Evolutionary conservation across 495 filamentous ascomycete species (phyloP).

Genomic region (Penicillium roqueforti): DNA sequence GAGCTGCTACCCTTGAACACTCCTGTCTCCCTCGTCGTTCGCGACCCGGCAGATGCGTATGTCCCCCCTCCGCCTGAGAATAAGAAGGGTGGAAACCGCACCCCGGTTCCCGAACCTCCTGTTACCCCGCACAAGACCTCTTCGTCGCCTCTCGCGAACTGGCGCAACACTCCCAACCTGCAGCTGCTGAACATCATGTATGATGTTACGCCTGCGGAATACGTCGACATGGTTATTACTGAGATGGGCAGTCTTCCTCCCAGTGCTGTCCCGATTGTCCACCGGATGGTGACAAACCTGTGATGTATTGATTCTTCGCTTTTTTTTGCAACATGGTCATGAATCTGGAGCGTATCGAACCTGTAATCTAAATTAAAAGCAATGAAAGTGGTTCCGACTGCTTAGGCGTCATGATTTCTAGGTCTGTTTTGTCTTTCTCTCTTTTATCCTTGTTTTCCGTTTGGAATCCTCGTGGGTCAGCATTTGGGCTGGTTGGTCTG

Average conservation of each 20-base stretch:
- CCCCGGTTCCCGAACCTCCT: slow-evolving; percentile 23
- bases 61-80: slow-evolving; percentile 24
- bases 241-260: slow-evolving; percentile 87
- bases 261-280: slow-evolving; percentile 63
- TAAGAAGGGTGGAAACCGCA: slow-evolving; percentile 38
- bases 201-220: slow-evolving; percentile 89
- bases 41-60: slow-evolving; percentile 25
- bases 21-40: slow-evolving; percentile 33
- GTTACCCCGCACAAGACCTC: slow-evolving; percentile 15
- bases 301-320: slow-evolving; percentile 11
- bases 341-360: neutral
- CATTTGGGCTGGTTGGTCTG: neutral
- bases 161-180: slow-evolving; percentile 58
- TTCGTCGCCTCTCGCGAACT: slow-evolving; percentile 47
- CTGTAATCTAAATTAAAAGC: neutral
- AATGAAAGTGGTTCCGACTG: neutral
- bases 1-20: slow-evolving; percentile 47
- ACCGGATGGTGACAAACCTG: slow-evolving; percentile 47
- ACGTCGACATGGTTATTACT: slow-evolving; percentile 82
- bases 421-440: neutral
- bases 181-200: slow-evolving; percentile 83
- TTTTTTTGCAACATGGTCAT: neutral
- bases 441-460: neutral
- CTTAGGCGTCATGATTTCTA: neutral
- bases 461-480: neutral